These are phyloP conservation scores for Pleurotus citrinopileatus DNA, from an alignment of 768 basidiomycete species.

Conservation along the genomic window DNA sequence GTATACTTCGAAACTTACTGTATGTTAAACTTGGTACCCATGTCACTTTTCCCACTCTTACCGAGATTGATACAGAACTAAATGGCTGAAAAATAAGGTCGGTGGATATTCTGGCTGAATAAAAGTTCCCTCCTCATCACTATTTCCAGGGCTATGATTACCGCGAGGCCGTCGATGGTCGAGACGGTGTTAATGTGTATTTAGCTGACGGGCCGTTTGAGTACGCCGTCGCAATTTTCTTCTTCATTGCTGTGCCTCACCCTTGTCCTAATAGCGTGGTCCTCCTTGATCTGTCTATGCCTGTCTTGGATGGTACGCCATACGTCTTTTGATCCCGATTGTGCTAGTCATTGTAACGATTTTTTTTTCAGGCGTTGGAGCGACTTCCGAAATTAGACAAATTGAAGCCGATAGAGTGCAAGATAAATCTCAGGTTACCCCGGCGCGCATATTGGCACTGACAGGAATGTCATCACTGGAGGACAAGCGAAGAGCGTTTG, in stretches of 20 bases:
- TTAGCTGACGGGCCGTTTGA: conserved; percentile 77
- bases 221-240: conserved; percentile 42
- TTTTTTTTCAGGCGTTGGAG: conserved; percentile 61
- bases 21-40: conserved; percentile 36
- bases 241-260: neutral
- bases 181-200: conserved; percentile 78
- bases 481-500: conserved; percentile 88
- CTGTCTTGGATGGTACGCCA: conserved; percentile 75
- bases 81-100: conserved; percentile 68
- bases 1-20: conserved; percentile 79
- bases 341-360: neutral
- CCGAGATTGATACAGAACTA: conserved; percentile 31
- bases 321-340: neutral
- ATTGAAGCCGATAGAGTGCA: conserved; percentile 51
- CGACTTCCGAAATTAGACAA: conserved; percentile 78
- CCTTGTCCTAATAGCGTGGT: conserved; percentile 58
- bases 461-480: conserved; percentile 94
- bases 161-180: conserved; percentile 80
- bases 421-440: conserved; percentile 22
- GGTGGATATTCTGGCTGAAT: neutral
- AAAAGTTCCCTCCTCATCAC: conserved; percentile 17
- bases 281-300: conserved; percentile 90
- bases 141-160: conserved; percentile 61
- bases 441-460: conserved; percentile 71
- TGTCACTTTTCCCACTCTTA: conserved; percentile 1